Base-by-base conservation (phyloP, 2,329 filamentous ascomycete species). In the Aspergillus fijiensis region DNA sequence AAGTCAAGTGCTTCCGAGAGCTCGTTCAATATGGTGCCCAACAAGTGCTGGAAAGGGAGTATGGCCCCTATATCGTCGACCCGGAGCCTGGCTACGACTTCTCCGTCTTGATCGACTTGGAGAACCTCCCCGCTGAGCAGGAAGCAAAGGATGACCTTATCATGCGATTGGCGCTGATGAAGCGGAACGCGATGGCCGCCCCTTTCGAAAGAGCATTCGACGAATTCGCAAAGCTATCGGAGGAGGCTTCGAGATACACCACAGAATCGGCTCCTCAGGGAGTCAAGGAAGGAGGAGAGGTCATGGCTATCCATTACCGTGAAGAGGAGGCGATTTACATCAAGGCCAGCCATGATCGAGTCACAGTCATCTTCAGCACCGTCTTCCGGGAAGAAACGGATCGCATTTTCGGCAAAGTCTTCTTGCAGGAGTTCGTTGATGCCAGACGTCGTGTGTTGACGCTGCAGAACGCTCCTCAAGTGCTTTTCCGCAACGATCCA, bases 251-350 rank as follows among this genome's bases (percentile, higher is more conserved):
- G 50, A 92, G 93, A 73, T 98, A 95, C 75, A 96, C 91, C 42
- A 91, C 91, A 2, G 95, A 99, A 77, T 90, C 94, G 63, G 95
- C 96, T 56, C 95, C 95, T 0, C 92, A 96, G 75, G 94, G 93
- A 63, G 83, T 97, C 31, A 82, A 83, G 66, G 95, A 98, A 78
- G 94, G 95, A 54, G 93, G 94, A 59, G 87, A 95, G 68, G 89
- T 98, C 61, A 96, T 96, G 85, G 88, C 94, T 2, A 96, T 99
- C 70, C 94, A 98, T 78, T 99, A 99, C 81, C 90, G 95, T 59
- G 96, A 99, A 72, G 93, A 98, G 81, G 95, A 99, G 77, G 93
- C 95, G 55, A 98, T 99, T 73, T 99, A 96, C 78, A 89, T 99
- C 81, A 98, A 99, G 81, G 94, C 95, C 63, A 96, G 91, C 76